Conservation (phyloP, 2,329 filamentous ascomycete species). For the Thielaviopsis cerberus region DNA sequence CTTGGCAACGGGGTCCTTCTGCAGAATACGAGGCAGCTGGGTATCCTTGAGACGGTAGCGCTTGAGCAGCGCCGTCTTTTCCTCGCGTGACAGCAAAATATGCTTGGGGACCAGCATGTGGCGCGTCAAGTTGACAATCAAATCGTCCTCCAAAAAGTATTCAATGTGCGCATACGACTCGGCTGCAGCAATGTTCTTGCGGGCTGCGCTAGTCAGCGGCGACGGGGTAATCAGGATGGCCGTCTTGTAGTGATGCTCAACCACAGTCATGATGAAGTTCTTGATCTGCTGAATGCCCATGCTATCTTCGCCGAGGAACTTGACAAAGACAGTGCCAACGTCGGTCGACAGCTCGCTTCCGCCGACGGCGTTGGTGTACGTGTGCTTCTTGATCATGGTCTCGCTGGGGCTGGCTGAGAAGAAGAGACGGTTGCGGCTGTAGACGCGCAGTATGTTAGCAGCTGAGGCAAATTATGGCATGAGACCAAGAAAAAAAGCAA, state of each 20-base stretch:
- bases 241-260: constrained; percentile 63
- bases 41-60: constrained; percentile 94
- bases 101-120: constrained; percentile 94
- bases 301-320: constrained; percentile 64
- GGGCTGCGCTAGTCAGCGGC: constrained; percentile 65
- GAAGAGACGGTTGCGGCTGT: constrained; percentile 63
- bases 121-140: constrained; percentile 94
- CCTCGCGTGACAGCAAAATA: constrained; percentile 71
- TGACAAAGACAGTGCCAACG: constrained; percentile 66
- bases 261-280: constrained; percentile 66
- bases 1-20: constrained; percentile 77
- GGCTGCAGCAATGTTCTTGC: constrained; percentile 67
- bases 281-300: constrained; percentile 89
- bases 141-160: constrained; percentile 86
- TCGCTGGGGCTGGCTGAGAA: constrained; percentile 75
- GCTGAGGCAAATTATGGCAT: not conserved
- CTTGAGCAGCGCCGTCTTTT: constrained; percentile 71
- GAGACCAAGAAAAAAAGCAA: constrained; percentile 8
- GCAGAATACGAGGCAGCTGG: constrained; percentile 79
- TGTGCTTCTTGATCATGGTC: constrained; percentile 66
- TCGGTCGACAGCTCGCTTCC: constrained; percentile 48
- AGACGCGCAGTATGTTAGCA: not conserved
- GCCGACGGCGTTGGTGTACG: constrained; percentile 44
- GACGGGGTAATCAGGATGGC: constrained; percentile 79
- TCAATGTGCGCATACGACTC: constrained; percentile 66